Conservation (phyloP, 2,329 filamentous ascomycete species). For the Colletotrichum horii region DNA sequence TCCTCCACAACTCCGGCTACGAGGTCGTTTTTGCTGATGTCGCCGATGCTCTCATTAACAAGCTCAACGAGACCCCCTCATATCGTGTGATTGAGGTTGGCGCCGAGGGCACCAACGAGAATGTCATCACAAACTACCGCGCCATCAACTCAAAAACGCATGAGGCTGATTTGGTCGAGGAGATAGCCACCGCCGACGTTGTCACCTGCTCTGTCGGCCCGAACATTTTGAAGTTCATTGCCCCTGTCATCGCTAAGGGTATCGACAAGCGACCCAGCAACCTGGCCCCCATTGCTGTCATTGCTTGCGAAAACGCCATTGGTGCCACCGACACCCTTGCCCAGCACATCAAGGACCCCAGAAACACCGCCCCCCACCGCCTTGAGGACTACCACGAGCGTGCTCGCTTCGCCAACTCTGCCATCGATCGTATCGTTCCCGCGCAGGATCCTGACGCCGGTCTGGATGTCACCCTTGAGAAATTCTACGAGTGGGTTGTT, state of each 20-base stretch:
- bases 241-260: conserved; percentile 92
- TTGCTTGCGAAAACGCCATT: conserved; percentile 98
- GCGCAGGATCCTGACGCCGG: conserved; percentile 82
- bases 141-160: conserved; percentile 94
- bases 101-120: conserved; percentile 78
- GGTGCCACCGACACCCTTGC: conserved; percentile 90
- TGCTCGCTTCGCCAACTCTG: conserved; percentile 94
- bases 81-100: conserved; percentile 96
- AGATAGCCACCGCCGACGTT: conserved; percentile 86
- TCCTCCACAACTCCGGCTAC: conserved; percentile 93
- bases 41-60: conserved; percentile 80
- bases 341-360: conserved; percentile 76
- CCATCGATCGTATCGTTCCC: conserved; percentile 97
- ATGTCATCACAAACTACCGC: conserved; percentile 91
- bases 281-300: conserved; percentile 78
- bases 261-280: conserved; percentile 76
- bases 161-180: conserved; percentile 79
- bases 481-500: conserved; percentile 99
- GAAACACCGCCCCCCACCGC: conserved; percentile 72
- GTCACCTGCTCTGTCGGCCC: conserved; percentile 98
- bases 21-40: conserved; percentile 98
- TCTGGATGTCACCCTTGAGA: conserved; percentile 93
- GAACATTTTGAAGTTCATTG: conserved; percentile 95
- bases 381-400: conserved; percentile 73
- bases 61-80: conserved; percentile 74